Conservation (phyloP, 1,139 yeast species). For the Saccharomycopsis crataegensis region DNA sequence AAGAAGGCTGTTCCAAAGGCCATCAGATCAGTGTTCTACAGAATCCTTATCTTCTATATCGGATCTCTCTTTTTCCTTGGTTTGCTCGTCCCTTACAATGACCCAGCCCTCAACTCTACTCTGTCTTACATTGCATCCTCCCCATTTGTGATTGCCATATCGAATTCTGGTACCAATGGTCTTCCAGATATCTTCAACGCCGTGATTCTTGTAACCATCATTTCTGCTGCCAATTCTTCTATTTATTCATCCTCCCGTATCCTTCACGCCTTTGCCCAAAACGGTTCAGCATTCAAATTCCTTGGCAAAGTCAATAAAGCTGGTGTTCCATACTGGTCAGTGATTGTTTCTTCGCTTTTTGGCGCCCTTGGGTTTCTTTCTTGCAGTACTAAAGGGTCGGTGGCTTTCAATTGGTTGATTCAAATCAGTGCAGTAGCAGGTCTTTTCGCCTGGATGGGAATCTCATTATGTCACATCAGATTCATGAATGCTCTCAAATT, state of each 20-base stretch:
- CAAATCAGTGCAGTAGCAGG: conserved; percentile 77
- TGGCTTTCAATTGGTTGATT: conserved; percentile 78
- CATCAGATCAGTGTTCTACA: conserved; percentile 69
- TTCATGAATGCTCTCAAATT: conserved; percentile 55
- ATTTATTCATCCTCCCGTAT: conserved; percentile 53
- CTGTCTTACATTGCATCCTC: conserved; percentile 42
- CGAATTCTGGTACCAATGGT: conserved; percentile 37
- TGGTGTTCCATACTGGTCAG: conserved; percentile 35
- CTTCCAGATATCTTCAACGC: conserved; percentile 54
- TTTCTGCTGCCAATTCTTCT: conserved; percentile 60
- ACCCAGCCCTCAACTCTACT: conserved; percentile 42
- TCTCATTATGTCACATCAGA: conserved; percentile 56
- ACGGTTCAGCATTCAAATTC: conserved; percentile 44
- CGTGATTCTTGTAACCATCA: conserved; percentile 45
- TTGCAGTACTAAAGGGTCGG: conserved; percentile 48
- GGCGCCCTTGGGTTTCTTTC: conserved; percentile 70
- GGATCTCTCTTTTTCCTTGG: conserved; percentile 77
- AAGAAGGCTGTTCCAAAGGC: conserved; percentile 78
- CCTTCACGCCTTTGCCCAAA: conserved; percentile 51
- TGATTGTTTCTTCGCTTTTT: conserved; percentile 47
- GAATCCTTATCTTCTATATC: conserved; percentile 77
- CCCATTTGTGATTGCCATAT: conserved; percentile 51
- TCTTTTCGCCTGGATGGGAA: conserved; percentile 66
- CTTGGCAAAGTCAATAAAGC: conserved; percentile 41
- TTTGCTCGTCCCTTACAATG: conserved; percentile 71